Base-by-base conservation (phyloP, 441 rosid genomes). In the Adansonia rubrostipa region DNA sequence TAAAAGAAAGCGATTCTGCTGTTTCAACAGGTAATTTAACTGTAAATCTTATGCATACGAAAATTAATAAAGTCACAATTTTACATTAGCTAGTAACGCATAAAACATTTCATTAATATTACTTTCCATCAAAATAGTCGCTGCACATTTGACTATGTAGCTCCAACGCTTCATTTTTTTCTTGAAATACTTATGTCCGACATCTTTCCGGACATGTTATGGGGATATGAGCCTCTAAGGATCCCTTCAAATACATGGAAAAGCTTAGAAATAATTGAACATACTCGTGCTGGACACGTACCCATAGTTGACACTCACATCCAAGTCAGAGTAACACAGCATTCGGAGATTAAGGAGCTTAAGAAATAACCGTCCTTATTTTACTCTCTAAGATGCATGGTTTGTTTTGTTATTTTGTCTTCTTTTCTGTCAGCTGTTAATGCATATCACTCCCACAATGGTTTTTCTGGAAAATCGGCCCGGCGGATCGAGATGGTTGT, bases 21-120 rank as follows among this genome's bases (percentile, higher is more conserved):
- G 71, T 85, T 73, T 83, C 80, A 61, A 67, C 85, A 71, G 95
- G 96, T 92, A 90, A 77, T 56, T 53, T 48, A 77, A 68, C 15
- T 54, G 50, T 57, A 20, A 53, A 77, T 77, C 67, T 77, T 6
- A 36, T 77, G 17, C 73, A 24, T 70, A 36, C 36, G 22, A 74
- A 14, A 72, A 9, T 62, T 51, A 61, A 58, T 45, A 0, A 24
- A 63, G 28, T 50, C 33, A 9, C 11, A 51, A 10, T 40, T 56
- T 9, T 54, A 4, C 51, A 11, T 20, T 14, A 56, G 79, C 66
- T 76, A 45, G 73, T 9, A 56, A 17, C 4, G 53, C 36, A 42
- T 36, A 54, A 57, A 69, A 68, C 15, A 42, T 44, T 45, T 67
- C 1, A 22, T 66, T 47, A 28, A 10, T 20, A n/a, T 63, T 63